Evolutionary conservation across 106 monocot species (phyloP).

Genomic region (Hemerocallis citrina): DNA sequence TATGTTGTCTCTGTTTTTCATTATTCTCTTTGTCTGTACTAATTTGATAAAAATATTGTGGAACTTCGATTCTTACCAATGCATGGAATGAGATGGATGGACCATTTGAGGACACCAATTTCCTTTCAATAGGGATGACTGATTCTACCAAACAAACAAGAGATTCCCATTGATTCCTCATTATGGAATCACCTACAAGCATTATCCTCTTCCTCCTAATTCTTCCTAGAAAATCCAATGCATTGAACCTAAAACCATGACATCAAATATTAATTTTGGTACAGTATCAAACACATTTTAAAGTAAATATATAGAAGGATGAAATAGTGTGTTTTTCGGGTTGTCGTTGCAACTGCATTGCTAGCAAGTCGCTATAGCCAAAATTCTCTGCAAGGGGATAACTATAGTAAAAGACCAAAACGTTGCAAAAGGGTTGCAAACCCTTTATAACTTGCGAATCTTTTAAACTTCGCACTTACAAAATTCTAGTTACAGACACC

Average conservation of each 20-base stretch:
- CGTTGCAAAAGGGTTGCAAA: too few species aligned
- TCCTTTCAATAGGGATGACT: slow-evolving; percentile 46
- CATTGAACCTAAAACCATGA: slow-evolving; percentile 35
- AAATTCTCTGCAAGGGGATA: too few species aligned
- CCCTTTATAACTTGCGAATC: background rate
- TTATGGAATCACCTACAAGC: slow-evolving; percentile 76
- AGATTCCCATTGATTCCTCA: slow-evolving; percentile 74
- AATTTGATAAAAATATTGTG: too few species aligned
- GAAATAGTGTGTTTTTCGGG: too few species aligned
- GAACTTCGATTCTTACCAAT: slow-evolving; percentile 20
- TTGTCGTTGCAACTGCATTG: too few species aligned
- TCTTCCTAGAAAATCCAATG: slow-evolving; percentile 45
- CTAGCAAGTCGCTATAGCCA: too few species aligned
- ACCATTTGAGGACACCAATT: slow-evolving; percentile 29
- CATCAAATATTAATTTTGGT: too few species aligned
- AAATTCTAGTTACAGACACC: background rate
- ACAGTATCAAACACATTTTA: too few species aligned
- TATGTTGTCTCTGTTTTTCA: background rate
- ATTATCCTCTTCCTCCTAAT: slow-evolving; percentile 44
- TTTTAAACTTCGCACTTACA: background rate
- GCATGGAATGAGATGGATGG: slow-evolving; percentile 45
- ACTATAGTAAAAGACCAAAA: too few species aligned
- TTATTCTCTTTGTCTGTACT: background rate
- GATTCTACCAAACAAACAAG: slow-evolving; percentile 62
- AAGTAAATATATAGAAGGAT: too few species aligned